Percentiles rank a stretch among this genome's conserved stretches.
These are phyloP conservation scores for Termitomyces sp. DNA, from an alignment of 768 basidiomycete genomes.

Conservation along the genomic window DNA sequence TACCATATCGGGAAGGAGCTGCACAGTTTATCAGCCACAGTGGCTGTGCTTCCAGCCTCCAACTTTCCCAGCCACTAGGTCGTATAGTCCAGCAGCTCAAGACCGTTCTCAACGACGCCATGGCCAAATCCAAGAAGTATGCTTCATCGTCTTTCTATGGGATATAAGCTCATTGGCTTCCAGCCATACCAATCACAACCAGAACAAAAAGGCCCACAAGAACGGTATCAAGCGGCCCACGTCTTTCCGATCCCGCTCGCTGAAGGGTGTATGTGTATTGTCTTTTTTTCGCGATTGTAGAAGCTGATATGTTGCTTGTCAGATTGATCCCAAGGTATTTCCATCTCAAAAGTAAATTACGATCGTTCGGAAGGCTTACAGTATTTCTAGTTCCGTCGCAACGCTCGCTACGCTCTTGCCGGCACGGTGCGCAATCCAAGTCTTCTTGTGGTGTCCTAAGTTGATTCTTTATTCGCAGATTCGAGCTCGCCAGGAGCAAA, in stretches of 20 bases:
- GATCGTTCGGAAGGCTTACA: not conserved
- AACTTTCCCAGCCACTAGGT: slow-evolving; percentile 8
- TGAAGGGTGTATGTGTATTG: slow-evolving; percentile 80
- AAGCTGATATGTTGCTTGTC: slow-evolving; percentile 3
- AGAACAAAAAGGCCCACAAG: slow-evolving; percentile 94
- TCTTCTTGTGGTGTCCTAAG: not conserved
- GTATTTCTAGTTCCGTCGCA: slow-evolving; percentile 72
- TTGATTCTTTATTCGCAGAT: slow-evolving; percentile 36
- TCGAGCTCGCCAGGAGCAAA: slow-evolving; percentile 64
- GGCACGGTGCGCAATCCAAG: slow-evolving; percentile 60
- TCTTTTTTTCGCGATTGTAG: not conserved
- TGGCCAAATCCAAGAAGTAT: slow-evolving; percentile 99
- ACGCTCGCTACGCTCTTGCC: slow-evolving; percentile 64
- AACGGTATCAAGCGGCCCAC: slow-evolving; percentile 93
- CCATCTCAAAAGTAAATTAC: not conserved
- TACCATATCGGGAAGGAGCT: slow-evolving; percentile 22
- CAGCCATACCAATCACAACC: slow-evolving; percentile 94
- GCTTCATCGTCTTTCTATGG: slow-evolving; percentile 17
- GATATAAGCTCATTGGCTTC: not conserved
- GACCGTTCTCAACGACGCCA: slow-evolving; percentile 38
- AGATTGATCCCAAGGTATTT: slow-evolving; percentile 80
- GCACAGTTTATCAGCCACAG: slow-evolving; percentile 42
- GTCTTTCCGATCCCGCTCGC: slow-evolving; percentile 68
- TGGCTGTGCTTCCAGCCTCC: slow-evolving; percentile 32
- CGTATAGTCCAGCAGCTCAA: slow-evolving; percentile 22